Conservation (phyloP, 345 rosid genomes). For the Brassica carinata region DNA sequence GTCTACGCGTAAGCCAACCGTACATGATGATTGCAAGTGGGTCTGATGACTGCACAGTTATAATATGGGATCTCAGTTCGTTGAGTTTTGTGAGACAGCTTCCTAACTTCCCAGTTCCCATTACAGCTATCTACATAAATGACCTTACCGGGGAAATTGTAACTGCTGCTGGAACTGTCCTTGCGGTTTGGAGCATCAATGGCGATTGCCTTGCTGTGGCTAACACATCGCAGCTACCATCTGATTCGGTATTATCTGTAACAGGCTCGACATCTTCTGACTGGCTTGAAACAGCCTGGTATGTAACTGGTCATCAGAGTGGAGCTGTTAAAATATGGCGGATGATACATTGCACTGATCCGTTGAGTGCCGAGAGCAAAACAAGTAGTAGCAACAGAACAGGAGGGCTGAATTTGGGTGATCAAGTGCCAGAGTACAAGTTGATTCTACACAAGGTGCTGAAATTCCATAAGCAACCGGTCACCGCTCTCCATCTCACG, state of each 20-base stretch:
- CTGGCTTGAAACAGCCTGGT: slow-evolving; percentile 94
- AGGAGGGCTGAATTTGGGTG: slow-evolving; percentile 63
- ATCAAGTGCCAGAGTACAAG: slow-evolving; percentile 71
- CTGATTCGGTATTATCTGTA: slow-evolving; percentile 86
- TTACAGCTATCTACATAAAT: slow-evolving; percentile 87
- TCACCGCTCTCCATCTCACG: slow-evolving; percentile 80
- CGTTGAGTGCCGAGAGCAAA: slow-evolving; percentile 52
- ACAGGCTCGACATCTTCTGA: slow-evolving; percentile 83
- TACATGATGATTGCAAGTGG: slow-evolving; percentile 98
- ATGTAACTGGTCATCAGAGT: slow-evolving; percentile 97
- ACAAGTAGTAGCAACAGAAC: slow-evolving; percentile 49
- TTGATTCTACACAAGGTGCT: slow-evolving; percentile 79
- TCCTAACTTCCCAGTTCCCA: slow-evolving; percentile 79
- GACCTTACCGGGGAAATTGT: slow-evolving; percentile 92
- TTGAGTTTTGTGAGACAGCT: slow-evolving; percentile 82
- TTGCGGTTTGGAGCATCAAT: slow-evolving; percentile 96
- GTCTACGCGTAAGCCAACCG: slow-evolving; percentile 93
- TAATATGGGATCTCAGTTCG: slow-evolving; percentile 95
- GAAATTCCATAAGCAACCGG: slow-evolving; percentile 83
- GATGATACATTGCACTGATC: slow-evolving; percentile 74
- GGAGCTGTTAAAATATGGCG: slow-evolving; percentile 97
- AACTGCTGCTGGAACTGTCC: slow-evolving; percentile 93
- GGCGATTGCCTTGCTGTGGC: slow-evolving; percentile 94
- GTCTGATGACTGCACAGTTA: slow-evolving; percentile 89
- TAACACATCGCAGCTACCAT: slow-evolving; percentile 93